phyloP scores from a whole-genome alignment of 2,329 filamentous ascomycete species.

The Cordyceps tenuipes region DNA sequence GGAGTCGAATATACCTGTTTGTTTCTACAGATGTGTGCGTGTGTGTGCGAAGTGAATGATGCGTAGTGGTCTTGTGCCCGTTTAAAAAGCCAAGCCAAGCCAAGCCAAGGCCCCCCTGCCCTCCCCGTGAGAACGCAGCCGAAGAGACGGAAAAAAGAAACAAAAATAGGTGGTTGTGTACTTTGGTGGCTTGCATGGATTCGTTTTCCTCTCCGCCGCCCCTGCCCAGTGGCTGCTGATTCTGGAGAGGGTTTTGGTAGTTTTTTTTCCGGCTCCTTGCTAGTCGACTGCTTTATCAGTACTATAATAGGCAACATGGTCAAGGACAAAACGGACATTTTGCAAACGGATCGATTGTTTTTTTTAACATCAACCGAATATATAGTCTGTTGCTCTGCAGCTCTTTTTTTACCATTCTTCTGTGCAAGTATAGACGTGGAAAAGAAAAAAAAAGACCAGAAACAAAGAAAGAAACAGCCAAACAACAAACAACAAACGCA shows the following conservation, averaged over 20 bases:
- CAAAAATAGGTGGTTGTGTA: not conserved
- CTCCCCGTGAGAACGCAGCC: too few species aligned
- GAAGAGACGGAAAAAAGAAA: not conserved
- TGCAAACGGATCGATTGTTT: not conserved
- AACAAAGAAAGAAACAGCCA: not conserved
- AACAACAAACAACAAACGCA: not conserved
- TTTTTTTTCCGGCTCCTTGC: not conserved
- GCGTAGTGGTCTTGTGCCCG: too few species aligned
- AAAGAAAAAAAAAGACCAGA: not conserved
- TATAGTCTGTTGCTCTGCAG: conserved; percentile 1
- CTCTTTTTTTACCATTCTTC: conserved; percentile 1
- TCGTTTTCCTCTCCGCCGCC: not conserved
- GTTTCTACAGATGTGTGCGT: not conserved
- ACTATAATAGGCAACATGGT: too few species aligned
- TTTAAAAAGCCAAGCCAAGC: too few species aligned
- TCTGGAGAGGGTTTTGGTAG: not conserved
- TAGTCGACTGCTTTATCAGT: too few species aligned
- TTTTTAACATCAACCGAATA: not conserved
- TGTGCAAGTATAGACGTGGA: conserved; percentile 3
- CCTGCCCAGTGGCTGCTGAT: conserved; percentile 1
- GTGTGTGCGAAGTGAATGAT: too few species aligned
- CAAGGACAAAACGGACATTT: too few species aligned
- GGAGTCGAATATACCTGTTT: not conserved
- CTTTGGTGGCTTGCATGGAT: conserved; percentile 7
- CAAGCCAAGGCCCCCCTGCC: too few species aligned